Base-by-base conservation (phyloP, 139 green algal species). In the Chlamydomonas asymmetrica region DNA sequence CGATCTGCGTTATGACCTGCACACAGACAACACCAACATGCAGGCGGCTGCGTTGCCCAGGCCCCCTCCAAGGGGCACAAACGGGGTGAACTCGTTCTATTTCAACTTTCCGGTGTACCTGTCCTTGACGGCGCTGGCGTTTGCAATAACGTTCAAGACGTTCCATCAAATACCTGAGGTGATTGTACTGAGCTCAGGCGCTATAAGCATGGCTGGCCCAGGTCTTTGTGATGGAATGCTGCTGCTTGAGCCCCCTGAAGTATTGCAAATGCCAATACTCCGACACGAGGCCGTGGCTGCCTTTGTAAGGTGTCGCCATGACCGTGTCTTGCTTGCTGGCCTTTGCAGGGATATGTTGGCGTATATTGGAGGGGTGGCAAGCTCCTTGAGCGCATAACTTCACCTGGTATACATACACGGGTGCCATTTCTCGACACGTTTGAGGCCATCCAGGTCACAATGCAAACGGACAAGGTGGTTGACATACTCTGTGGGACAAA, bases 401-500 rank as follows among this genome's bases (percentile, higher is more conserved):
- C 79, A 23, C 79, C 84, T 45, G 83, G 84, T 18, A 79, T 82
- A 3, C 82, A 85, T 56, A 63, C 81, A 20, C 66, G 78, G 32
- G 8, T 89, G n/a, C 84, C 84, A 1, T 71, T 87, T 3, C 48
- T 89, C 4, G 86, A 85, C 40, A 75, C 69, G 18, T 88, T 69
- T 66, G 82, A 88, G 29, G 45, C 78, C 27, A 84, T 89, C 31
- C 85, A 90, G 82, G 62, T 65, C 39, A 78, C 71, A n/a, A 71
- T 88, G 57, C 83, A 90, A 57, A 90, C 85, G 54, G 85, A 90
- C 82, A 72, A 88, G 69, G 84, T 90, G 31, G 75, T 34, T 5
- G 77, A 85, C 73, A 89, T 89, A 38, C 70, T 85, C 22, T 90
- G 83, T 62, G 83, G 85, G 31, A 90, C 83, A 27, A 89, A 89